Conservation (phyloP, 2,329 filamentous ascomycete genomes). For the Fusarium albosuccineum region DNA sequence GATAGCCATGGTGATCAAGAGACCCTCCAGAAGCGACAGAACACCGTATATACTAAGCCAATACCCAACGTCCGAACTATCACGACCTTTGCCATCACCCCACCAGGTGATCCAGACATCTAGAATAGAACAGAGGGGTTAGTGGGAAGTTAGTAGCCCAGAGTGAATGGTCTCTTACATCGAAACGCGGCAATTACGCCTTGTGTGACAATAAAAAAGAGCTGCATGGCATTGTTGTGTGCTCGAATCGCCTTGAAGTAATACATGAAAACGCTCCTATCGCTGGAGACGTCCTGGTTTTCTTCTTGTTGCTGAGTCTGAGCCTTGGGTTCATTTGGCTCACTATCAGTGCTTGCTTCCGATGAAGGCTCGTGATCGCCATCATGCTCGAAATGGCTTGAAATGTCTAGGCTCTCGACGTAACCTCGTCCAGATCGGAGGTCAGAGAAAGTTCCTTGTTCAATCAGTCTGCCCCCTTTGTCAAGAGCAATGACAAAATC, state of each 20-base stretch:
- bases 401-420: slow-evolving; percentile 53
- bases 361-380: not conserved
- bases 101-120: slow-evolving; percentile 51
- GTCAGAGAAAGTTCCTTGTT: slow-evolving; percentile 56
- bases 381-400: slow-evolving; percentile 35
- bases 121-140: not conserved
- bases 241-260: slow-evolving; percentile 44
- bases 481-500: slow-evolving; percentile 61
- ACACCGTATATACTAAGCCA: slow-evolving; percentile 48
- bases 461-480: slow-evolving; percentile 53
- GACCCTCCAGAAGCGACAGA: slow-evolving; percentile 41
- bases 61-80: slow-evolving; percentile 45
- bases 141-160: not conserved
- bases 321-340: not conserved
- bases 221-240: slow-evolving; percentile 37
- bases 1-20: slow-evolving; percentile 45
- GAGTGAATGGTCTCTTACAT: slow-evolving; percentile 38
- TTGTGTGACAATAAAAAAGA: slow-evolving; percentile 28
- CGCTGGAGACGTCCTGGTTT: slow-evolving; percentile 25
- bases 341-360: not conserved
- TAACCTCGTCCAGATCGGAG: slow-evolving; percentile 54
- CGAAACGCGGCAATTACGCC: slow-evolving; percentile 42
- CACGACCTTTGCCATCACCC: slow-evolving; percentile 47
- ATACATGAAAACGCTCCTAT: slow-evolving; percentile 47
- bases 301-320: not conserved